Conservation (phyloP, 1,284 basidiomycete species). For the Naganishia cerealis region DNA sequence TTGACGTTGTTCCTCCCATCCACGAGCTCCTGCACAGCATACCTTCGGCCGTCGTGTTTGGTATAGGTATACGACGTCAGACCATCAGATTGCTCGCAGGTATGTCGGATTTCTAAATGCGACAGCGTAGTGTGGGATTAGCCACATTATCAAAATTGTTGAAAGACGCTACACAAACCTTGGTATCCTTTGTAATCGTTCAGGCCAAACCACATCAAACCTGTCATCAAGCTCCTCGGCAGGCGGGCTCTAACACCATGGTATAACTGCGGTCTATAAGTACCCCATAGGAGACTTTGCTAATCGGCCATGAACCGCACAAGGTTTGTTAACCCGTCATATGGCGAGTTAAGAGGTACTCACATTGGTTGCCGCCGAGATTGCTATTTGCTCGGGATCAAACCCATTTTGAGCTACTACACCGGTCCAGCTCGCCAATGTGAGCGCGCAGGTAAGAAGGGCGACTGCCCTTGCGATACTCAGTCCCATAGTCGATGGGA, state of each 20-base stretch:
- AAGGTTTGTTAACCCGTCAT: not conserved
- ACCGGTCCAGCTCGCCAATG: not conserved
- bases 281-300: constrained; percentile 71
- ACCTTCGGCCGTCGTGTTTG: constrained; percentile 78
- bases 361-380: constrained; percentile 17
- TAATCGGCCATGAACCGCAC: not conserved
- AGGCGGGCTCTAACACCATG: constrained; percentile 82
- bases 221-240: constrained; percentile 83
- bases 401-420: constrained; percentile 3
- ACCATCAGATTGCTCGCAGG: constrained; percentile 83
- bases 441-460: not conserved
- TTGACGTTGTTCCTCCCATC: constrained; percentile 80
- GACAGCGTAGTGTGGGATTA: not conserved
- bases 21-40: constrained; percentile 78
- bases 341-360: not conserved
- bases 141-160: not conserved
- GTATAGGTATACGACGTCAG: constrained; percentile 82
- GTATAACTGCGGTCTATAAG: constrained; percentile 87
- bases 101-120: constrained; percentile 70
- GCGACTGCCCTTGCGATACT: not conserved
- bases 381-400: constrained; percentile 10
- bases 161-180: constrained; percentile 33
- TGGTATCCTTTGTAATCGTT: constrained; percentile 65
- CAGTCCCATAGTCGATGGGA: not conserved
- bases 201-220: constrained; percentile 86